Conservation (phyloP, 2,329 filamentous ascomycete species). For the Diaporthe amygdali region DNA sequence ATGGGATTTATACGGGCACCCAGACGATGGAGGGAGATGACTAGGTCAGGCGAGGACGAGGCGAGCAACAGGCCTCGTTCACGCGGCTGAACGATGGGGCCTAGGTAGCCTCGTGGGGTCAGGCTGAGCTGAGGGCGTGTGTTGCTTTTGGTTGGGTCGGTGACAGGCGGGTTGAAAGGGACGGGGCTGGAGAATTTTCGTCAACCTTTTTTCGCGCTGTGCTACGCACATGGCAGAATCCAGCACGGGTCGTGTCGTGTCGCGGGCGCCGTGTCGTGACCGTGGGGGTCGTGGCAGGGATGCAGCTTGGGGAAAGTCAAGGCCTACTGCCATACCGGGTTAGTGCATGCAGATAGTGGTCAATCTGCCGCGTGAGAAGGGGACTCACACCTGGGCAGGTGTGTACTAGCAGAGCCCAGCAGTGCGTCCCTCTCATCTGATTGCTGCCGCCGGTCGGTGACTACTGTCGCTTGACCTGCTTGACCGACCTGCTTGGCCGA, state of each 20-base stretch:
- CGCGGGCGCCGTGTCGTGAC: neutral
- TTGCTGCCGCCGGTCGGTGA: neutral
- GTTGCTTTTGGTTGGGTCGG: neutral
- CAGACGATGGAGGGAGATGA: neutral
- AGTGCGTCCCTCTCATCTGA: neutral
- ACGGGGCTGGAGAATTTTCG: neutral
- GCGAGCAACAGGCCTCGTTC: conserved; percentile 21
- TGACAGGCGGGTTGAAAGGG: neutral
- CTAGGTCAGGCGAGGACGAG: conserved; percentile 23
- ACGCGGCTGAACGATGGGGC: conserved; percentile 21
- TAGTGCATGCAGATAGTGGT: neutral
- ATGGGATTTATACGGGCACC: conserved; percentile 23
- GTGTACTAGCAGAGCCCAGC: neutral
- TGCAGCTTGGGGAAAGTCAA: neutral
- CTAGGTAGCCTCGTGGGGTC: conserved; percentile 22
- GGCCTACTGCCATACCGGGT: neutral
- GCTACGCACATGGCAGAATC: neutral
- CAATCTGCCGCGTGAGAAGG: neutral
- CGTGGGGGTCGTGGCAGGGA: neutral
- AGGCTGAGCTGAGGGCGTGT: conserved; percentile 1
- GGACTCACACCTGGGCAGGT: too few relatives aligned
- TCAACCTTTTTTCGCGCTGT: neutral
- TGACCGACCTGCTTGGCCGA: too few relatives aligned
- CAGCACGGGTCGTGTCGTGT: conserved; percentile 1
- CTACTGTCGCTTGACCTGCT: conserved; percentile 2